These are phyloP conservation scores for Phylloporus rhodoxanthus DNA, from an alignment of 768 basidiomycete genomes.

Conservation along the genomic window DNA sequence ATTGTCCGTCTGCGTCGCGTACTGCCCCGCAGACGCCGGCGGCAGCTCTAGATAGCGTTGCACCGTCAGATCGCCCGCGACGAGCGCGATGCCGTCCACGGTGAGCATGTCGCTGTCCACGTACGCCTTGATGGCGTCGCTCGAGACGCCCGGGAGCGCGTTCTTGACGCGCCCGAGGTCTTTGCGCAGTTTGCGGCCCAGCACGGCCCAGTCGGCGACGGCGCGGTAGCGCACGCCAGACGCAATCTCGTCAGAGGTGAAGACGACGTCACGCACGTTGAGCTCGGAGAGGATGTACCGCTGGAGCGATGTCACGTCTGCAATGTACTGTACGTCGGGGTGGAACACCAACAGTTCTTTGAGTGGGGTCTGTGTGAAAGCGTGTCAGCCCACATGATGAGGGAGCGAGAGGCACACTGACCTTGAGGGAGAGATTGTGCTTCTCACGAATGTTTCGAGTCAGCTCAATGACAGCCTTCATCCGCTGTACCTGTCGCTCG, in stretches of 20 bases:
- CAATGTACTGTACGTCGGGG: slow-evolving; percentile 73
- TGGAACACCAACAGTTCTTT: slow-evolving; percentile 94
- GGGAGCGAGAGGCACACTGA: slow-evolving; percentile 27
- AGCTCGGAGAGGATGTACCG: slow-evolving; percentile 91
- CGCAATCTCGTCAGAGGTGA: slow-evolving; percentile 80
- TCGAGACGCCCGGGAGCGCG: slow-evolving; percentile 73
- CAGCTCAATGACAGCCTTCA: slow-evolving; percentile 93
- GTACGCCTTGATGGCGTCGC: slow-evolving; percentile 79
- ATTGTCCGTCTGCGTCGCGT: slow-evolving; percentile 83
- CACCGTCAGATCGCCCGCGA: slow-evolving; percentile 86
- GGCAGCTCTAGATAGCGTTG: slow-evolving; percentile 87
- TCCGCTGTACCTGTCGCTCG: slow-evolving; percentile 88
- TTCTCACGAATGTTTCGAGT: slow-evolving; percentile 83
- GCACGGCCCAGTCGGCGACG: slow-evolving; percentile 90
- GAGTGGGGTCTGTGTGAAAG: slow-evolving; percentile 65
- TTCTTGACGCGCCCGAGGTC: slow-evolving; percentile 87
- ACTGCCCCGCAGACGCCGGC: slow-evolving; percentile 51
- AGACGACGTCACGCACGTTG: slow-evolving; percentile 85
- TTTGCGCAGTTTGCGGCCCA: slow-evolving; percentile 91
- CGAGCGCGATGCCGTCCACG: slow-evolving; percentile 86
- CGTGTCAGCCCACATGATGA: background rate
- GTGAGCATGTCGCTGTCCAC: slow-evolving; percentile 65
- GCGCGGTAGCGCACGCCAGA: slow-evolving; percentile 90
- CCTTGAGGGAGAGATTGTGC: slow-evolving; percentile 85
- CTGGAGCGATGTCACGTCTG: slow-evolving; percentile 77